Evolutionary conservation across 2,329 filamentous ascomycete species (phyloP).

Genomic region (Drechmeria coniospora): DNA sequence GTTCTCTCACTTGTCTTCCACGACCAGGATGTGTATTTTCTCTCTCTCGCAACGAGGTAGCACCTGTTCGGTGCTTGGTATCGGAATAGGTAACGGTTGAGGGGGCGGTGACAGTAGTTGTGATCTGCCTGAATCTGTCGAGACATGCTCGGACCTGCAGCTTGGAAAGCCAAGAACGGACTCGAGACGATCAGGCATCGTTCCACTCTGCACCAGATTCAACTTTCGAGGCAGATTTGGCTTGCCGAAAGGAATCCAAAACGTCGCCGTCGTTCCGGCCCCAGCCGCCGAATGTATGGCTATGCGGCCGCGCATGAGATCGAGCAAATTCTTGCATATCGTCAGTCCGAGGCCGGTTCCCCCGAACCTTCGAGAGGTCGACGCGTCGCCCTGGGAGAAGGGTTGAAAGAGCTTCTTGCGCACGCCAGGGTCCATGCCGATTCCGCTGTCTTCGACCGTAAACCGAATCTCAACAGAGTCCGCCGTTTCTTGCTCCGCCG

Average conservation of each 20-base stretch:
- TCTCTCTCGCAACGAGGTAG: too few relatives aligned
- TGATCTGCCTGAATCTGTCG: too few relatives aligned
- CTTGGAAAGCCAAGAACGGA: too few relatives aligned
- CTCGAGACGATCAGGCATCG: too few relatives aligned
- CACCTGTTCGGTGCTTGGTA: too few relatives aligned
- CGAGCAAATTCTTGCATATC: slow-evolving; percentile 87
- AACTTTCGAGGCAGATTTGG: slow-evolving; percentile 87
- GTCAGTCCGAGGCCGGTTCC: slow-evolving; percentile 87
- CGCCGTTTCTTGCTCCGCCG: slow-evolving; percentile 47
- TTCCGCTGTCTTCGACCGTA: slow-evolving; percentile 86
- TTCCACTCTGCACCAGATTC: too few relatives aligned
- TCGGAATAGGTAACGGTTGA: too few relatives aligned
- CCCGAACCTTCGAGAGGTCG: slow-evolving; percentile 89
- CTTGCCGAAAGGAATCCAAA: too few relatives aligned
- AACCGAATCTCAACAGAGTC: slow-evolving; percentile 54
- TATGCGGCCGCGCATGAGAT: slow-evolving; percentile 91
- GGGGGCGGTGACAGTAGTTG: too few relatives aligned
- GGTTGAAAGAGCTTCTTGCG: slow-evolving; percentile 95
- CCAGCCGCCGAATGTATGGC: slow-evolving; percentile 87
- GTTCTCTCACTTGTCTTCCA: too few relatives aligned
- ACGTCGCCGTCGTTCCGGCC: slow-evolving; percentile 86
- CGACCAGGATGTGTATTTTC: too few relatives aligned
- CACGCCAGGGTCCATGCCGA: slow-evolving; percentile 90
- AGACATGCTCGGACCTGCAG: too few relatives aligned
- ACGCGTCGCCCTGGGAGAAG: slow-evolving; percentile 95